Percentiles rank a stretch among this genome's conserved stretches.
Conservation (phyloP, 2,329 filamentous ascomycete genomes). For the Arthrobotrys entomopaga region DNA sequence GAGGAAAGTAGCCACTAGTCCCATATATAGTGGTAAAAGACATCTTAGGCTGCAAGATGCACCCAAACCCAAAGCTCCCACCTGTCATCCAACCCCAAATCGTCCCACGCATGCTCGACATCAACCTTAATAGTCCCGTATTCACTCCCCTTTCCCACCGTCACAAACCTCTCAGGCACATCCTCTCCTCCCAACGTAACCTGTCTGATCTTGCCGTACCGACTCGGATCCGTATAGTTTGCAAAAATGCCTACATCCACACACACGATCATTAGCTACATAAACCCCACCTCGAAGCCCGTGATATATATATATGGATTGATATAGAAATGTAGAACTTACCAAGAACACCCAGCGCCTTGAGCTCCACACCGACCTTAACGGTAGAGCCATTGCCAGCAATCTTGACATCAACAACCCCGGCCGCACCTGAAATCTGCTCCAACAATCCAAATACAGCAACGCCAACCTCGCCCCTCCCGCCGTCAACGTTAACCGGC, state of each 20-base stretch:
- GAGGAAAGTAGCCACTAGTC: no score
- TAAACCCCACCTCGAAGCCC: neutral
- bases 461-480: conserved; percentile 22
- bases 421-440: conserved; percentile 48
- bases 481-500: conserved; percentile 20
- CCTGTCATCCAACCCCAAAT: conserved; percentile 40
- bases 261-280: neutral
- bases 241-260: conserved; percentile 33
- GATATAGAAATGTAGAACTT: conserved; percentile 13
- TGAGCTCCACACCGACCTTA: conserved; percentile 48
- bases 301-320: neutral
- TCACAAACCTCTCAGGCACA: conserved; percentile 42
- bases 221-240: conserved; percentile 23
- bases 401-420: conserved; percentile 29
- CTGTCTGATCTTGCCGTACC: conserved; percentile 45
- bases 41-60: conserved; percentile 37
- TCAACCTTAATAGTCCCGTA: conserved; percentile 32
- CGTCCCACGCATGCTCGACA: conserved; percentile 39
- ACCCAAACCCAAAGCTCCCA: conserved; percentile 41
- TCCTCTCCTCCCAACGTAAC: conserved; percentile 47
- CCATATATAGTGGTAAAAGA: neutral
- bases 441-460: conserved; percentile 44
- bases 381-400: conserved; percentile 24
- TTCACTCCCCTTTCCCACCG: conserved; percentile 19
- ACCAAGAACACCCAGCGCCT: conserved; percentile 49